phyloP scores from a whole-genome alignment of 331 rosid genomes.

The Cydonia oblonga region DNA sequence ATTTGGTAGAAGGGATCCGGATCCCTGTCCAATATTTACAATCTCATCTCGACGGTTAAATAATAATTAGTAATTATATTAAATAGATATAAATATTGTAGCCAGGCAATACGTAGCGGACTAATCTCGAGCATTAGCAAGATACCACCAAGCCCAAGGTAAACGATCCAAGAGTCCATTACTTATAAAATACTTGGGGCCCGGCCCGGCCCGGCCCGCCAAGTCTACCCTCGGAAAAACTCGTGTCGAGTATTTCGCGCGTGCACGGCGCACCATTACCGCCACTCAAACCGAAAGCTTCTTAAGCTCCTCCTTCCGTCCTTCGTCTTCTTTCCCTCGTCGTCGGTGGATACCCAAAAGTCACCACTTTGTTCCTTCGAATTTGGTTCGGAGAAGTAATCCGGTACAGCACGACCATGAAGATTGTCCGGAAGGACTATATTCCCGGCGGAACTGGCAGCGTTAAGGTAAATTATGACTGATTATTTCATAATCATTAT shows the following conservation, averaged over 20 bases:
- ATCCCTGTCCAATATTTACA: too few species aligned
- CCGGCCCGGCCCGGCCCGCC: background rate
- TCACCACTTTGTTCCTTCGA: background rate
- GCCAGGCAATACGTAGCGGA: too few species aligned
- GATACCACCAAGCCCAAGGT: background rate
- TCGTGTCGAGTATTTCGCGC: background rate
- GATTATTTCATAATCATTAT: background rate
- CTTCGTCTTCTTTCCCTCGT: background rate
- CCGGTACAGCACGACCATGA: slow-evolving; percentile 27
- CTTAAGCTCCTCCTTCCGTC: background rate
- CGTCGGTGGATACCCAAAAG: background rate
- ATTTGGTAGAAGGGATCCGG: too few species aligned
- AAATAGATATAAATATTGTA: background rate
- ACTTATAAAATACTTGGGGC: background rate
- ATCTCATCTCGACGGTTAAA: too few species aligned
- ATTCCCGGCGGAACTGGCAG: slow-evolving; percentile 77
- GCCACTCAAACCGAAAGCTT: background rate
- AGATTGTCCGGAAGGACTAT: slow-evolving; percentile 61
- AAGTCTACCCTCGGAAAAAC: background rate
- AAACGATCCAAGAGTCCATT: background rate
- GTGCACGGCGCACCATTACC: background rate
- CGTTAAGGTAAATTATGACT: slow-evolving; percentile 51
- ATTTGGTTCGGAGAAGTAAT: background rate
- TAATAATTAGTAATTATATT: too few species aligned
- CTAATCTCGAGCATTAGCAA: background rate